Percentiles rank a stretch among this genome's conserved stretches.
Conservation (phyloP, 106 monocot species). For the Hemerocallis citrina region DNA sequence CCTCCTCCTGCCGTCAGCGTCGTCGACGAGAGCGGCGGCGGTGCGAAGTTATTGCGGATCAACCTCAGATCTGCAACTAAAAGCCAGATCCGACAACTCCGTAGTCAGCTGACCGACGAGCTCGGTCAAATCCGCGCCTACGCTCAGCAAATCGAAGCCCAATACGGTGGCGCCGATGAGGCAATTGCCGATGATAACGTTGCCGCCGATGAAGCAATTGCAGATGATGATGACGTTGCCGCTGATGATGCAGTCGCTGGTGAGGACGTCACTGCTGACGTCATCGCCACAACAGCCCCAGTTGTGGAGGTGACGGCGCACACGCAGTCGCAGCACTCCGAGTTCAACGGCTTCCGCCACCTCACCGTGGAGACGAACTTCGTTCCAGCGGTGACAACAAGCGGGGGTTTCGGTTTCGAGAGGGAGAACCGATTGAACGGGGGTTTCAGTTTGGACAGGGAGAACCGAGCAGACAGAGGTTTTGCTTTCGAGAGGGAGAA, state of each 20-base stretch:
- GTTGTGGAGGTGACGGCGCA: conserved; percentile 17
- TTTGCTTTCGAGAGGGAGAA: conserved; percentile 33
- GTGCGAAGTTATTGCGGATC: conserved; percentile 15
- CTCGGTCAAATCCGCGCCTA: conserved; percentile 54
- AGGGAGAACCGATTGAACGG: background rate
- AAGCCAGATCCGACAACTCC: conserved; percentile 36
- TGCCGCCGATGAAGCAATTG: too few relatives aligned
- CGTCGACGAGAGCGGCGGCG: conserved; percentile 7
- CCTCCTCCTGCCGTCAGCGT: conserved; percentile 29
- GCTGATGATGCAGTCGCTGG: conserved; percentile 6
- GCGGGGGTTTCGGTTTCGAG: background rate
- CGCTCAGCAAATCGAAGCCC: conserved; percentile 30
- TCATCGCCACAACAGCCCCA: background rate
- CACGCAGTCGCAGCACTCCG: conserved; percentile 51
- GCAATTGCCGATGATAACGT: conserved; percentile 9
- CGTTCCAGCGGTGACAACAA: background rate
- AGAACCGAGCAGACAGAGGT: conserved; percentile 1
- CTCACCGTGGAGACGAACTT: background rate
- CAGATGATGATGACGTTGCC: conserved; percentile 17
- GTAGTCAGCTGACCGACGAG: conserved; percentile 25
- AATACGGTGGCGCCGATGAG: conserved; percentile 10
- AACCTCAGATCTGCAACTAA: conserved; percentile 11
- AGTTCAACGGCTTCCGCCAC: background rate
- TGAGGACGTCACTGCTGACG: conserved; percentile 6
- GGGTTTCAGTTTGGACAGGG: conserved; percentile 14